Conservation (phyloP, 2,329 filamentous ascomycete genomes). For the Fusarium sp. region DNA sequence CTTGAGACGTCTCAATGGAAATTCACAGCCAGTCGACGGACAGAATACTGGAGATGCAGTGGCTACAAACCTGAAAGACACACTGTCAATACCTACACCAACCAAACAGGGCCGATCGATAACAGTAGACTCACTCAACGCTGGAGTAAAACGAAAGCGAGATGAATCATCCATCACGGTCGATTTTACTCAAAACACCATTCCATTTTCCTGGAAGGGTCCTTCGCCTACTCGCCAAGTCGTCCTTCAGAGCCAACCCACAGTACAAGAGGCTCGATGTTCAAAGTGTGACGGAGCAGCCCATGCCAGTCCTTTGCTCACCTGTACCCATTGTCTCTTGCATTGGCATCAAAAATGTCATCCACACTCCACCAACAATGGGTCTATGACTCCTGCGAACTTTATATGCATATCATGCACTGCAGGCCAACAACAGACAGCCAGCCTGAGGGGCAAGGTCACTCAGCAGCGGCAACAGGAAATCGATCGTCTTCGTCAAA, state of each 20-base stretch:
- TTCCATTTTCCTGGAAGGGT: conserved; percentile 44
- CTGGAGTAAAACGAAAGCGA: conserved; percentile 49
- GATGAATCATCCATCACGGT: conserved; percentile 25
- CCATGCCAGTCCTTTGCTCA: conserved; percentile 19
- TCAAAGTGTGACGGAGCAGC: conserved; percentile 33
- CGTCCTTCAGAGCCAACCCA: not conserved
- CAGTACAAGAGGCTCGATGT: conserved; percentile 15
- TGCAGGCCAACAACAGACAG: conserved; percentile 11
- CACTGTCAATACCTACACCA: conserved; percentile 31
- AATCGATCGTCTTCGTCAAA: conserved; percentile 50
- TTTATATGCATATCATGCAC: conserved; percentile 41
- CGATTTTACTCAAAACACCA: conserved; percentile 52
- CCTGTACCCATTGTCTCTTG: conserved; percentile 40
- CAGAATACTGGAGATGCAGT: not conserved
- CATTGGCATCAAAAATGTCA: conserved; percentile 46
- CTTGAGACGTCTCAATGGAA: conserved; percentile 44
- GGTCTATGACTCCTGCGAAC: not conserved
- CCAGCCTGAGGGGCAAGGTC: conserved; percentile 25
- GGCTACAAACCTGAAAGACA: conserved; percentile 12
- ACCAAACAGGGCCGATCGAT: conserved; percentile 10
- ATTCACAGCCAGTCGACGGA: not conserved
- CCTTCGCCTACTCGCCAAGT: conserved; percentile 1
- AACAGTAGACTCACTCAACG: conserved; percentile 11
- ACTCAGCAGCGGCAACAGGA: conserved; percentile 41
- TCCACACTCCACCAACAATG: conserved; percentile 18